A percentile compares a stretch with the other conserved stretches of the same genome.
Evolutionary conservation across 768 basidiomycete species (phyloP).

Genomic region (Tubosaeta brunneosetosa): DNA sequence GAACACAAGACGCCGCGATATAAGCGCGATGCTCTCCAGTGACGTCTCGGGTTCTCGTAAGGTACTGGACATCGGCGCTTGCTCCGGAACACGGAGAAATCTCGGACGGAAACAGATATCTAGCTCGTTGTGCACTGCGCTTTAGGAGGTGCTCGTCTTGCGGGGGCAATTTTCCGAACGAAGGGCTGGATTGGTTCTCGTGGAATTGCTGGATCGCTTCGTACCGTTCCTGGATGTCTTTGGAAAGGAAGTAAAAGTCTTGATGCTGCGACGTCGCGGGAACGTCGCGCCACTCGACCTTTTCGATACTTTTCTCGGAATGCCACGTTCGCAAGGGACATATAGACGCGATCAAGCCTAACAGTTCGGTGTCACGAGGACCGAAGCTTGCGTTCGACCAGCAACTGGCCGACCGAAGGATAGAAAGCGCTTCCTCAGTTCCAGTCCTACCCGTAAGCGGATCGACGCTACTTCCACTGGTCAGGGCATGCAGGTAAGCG

Average conservation of each 20-base stretch:
- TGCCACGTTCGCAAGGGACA: constrained; percentile 34
- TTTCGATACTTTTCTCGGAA: constrained; percentile 37
- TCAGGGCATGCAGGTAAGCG: constrained; percentile 43
- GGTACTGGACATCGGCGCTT: constrained; percentile 4
- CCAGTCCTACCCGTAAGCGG: constrained; percentile 33
- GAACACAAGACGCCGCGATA: constrained; percentile 4
- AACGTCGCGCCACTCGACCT: constrained; percentile 25
- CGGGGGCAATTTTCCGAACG: constrained; percentile 1
- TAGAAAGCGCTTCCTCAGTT: constrained; percentile 29
- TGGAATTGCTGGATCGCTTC: constrained; percentile 10
- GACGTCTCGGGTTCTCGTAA: background rate
- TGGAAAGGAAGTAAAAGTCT: constrained; percentile 19
- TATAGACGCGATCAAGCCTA: constrained; percentile 31
- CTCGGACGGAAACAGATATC: background rate
- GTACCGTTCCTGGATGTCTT: constrained; percentile 26
- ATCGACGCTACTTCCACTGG: constrained; percentile 36
- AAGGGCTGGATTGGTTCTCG: background rate
- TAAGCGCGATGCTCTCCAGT: constrained; percentile 8
- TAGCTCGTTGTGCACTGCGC: constrained; percentile 9
- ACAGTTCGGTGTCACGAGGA: constrained; percentile 23
- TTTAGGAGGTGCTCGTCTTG: constrained; percentile 4
- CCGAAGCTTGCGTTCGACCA: constrained; percentile 36
- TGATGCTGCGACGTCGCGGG: constrained; percentile 27
- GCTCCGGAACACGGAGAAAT: background rate
- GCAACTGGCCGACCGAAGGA: constrained; percentile 34